A percentile compares a stretch with the other conserved stretches of the same genome.
phyloP scores from a whole-genome alignment of 306 rosid species.

The Hippophae gyantsensis region DNA sequence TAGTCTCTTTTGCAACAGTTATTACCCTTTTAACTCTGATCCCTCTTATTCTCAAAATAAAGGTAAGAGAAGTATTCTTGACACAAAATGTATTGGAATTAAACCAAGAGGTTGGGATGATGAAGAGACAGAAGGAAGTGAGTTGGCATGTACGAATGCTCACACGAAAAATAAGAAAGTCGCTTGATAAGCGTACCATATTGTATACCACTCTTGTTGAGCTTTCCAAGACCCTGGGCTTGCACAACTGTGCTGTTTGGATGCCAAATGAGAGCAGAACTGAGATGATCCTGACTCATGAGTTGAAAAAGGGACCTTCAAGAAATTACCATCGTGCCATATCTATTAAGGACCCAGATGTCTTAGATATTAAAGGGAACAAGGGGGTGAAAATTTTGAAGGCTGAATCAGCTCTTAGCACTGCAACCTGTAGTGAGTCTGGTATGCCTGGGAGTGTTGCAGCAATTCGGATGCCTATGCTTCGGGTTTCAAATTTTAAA shows the following conservation, averaged over 20 bases:
- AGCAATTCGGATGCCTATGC: constrained; percentile 76
- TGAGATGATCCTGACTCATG: constrained; percentile 59
- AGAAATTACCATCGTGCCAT: constrained; percentile 30
- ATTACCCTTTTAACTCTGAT: constrained; percentile 59
- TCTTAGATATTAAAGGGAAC: constrained; percentile 39
- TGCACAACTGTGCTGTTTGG: constrained; percentile 80
- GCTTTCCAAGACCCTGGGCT: constrained; percentile 63
- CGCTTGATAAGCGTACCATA: constrained; percentile 66
- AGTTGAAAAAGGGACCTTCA: constrained; percentile 35
- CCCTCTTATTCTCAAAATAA: constrained; percentile 66
- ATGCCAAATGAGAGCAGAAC: constrained; percentile 50
- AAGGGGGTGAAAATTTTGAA: constrained; percentile 53
- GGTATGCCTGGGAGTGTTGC: constrained; percentile 51
- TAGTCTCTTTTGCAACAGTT: constrained; percentile 78
- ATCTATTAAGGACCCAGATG: constrained; percentile 47
- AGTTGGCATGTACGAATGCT: constrained; percentile 83
- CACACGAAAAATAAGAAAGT: constrained; percentile 61
- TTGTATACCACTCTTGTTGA: constrained; percentile 71
- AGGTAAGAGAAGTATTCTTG: constrained; percentile 65
- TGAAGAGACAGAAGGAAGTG: constrained; percentile 69
- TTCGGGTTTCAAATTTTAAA: constrained; percentile 64
- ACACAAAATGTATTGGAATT: constrained; percentile 63
- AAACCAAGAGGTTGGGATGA: constrained; percentile 73
- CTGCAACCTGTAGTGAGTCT: constrained; percentile 43
- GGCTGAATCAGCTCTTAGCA: constrained; percentile 53